Evolutionary conservation across 441 rosid genomes (phyloP).

Genomic region (Brassica hybrid): DNA sequence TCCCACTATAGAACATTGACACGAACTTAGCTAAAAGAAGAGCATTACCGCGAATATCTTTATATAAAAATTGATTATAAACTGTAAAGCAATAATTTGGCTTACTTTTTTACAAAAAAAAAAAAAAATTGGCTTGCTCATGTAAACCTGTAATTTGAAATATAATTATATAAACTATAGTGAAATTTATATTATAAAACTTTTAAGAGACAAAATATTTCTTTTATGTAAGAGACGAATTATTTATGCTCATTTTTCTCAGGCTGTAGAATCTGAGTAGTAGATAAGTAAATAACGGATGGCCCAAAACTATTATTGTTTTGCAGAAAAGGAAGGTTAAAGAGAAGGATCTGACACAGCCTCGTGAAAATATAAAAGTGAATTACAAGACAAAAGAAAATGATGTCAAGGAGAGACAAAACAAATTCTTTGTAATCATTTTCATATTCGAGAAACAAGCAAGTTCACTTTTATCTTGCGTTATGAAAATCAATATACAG

Average conservation of each 20-base stretch:
- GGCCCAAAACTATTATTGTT: neutral
- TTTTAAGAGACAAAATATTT: neutral
- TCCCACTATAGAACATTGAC: neutral
- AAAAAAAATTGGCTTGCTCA: neutral
- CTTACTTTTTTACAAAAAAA: no score
- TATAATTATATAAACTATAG: neutral
- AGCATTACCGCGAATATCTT: slow-evolving; percentile 7
- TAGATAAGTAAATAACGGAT: neutral
- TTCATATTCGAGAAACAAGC: neutral
- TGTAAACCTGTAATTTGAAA: slow-evolving; percentile 9
- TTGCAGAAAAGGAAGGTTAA: slow-evolving; percentile 29
- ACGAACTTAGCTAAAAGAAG: slow-evolving; percentile 5
- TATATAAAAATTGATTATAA: neutral
- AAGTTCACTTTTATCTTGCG: neutral
- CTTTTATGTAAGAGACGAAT: no score
- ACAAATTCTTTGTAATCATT: neutral
- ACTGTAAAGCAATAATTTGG: neutral
- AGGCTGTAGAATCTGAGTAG: neutral
- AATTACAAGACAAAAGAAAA: slow-evolving; percentile 61
- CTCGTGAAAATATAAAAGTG: slow-evolving; percentile 64
- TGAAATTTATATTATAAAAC: neutral
- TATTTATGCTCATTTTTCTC: neutral
- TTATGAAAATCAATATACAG: slow-evolving; percentile 38
- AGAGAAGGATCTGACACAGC: slow-evolving; percentile 58
- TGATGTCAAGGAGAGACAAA: slow-evolving; percentile 52